Evolutionary conservation across 2,329 filamentous ascomycete species (phyloP).

Genomic region (Dothiorella sarmentorum): DNA sequence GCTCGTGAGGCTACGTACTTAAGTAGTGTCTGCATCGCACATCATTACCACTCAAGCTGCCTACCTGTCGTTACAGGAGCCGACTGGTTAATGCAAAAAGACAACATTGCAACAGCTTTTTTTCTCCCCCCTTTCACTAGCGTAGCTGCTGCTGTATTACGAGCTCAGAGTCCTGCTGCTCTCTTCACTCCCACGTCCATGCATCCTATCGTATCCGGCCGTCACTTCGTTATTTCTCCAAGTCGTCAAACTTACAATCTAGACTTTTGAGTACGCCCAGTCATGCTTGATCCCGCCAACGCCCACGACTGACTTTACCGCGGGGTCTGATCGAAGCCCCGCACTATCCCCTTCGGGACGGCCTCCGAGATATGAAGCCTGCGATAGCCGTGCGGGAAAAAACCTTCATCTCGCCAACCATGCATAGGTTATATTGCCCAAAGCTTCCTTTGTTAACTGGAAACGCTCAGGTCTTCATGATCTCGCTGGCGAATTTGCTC

Average conservation of each 20-base stretch:
- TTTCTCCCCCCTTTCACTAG: background rate
- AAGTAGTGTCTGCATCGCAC: background rate
- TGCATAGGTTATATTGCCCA: background rate
- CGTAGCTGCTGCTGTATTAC: background rate
- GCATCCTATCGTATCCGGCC: background rate
- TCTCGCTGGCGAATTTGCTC: slow-evolving; percentile 67
- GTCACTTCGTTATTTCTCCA: background rate
- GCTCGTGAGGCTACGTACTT: background rate
- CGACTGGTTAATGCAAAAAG: background rate
- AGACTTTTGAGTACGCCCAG: background rate
- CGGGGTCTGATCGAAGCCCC: background rate
- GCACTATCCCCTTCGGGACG: background rate
- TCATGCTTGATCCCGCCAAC: background rate
- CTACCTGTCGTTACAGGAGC: background rate
- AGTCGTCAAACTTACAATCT: background rate
- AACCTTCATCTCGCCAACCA: background rate
- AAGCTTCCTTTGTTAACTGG: background rate
- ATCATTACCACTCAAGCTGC: background rate
- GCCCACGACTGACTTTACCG: background rate
- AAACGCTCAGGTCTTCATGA: slow-evolving; percentile 24
- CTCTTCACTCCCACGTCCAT: background rate
- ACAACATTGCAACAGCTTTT: background rate
- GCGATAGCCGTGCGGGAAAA: background rate
- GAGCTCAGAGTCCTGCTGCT: too few relatives aligned
- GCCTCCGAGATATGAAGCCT: background rate